Percentiles rank a stretch among this genome's conserved stretches.
phyloP scores from a whole-genome alignment of 345 rosid species.

The Euphorbia tirucalli region DNA sequence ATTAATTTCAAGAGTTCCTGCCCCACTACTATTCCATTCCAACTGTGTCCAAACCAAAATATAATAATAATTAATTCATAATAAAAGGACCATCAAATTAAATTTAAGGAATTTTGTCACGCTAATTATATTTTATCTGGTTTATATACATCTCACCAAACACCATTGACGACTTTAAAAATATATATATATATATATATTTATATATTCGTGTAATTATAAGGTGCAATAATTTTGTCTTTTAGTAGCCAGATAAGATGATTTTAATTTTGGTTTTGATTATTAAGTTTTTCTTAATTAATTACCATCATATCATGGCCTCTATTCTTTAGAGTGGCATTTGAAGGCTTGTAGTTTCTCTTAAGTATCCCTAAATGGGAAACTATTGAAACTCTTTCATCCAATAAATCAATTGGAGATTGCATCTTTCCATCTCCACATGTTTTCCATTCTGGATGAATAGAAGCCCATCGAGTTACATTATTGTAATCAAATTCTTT shows the following conservation, averaged over 20 bases:
- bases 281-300: background rate
- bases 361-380: slow-evolving; percentile 52
- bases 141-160: no score
- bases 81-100: no score
- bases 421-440: slow-evolving; percentile 79
- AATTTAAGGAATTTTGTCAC: no score
- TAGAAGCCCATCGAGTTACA: slow-evolving; percentile 52
- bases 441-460: slow-evolving; percentile 53
- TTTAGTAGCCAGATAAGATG: no score
- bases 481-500: slow-evolving; percentile 50
- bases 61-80: no score
- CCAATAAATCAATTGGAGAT: slow-evolving; percentile 73
- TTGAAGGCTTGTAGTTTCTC: slow-evolving; percentile 48
- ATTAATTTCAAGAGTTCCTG: slow-evolving; percentile 41
- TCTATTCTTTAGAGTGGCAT: slow-evolving; percentile 65
- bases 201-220: no score
- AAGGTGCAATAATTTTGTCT: no score
- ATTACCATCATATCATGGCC: slow-evolving; percentile 89
- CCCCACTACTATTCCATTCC: slow-evolving; percentile 39
- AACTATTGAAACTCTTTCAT: slow-evolving; percentile 51
- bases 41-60: slow-evolving; percentile 35
- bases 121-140: no score
- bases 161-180: no score
- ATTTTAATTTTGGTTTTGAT: no score
- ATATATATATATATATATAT: no score